A percentile compares a stretch with the other conserved stretches of the same genome.
phyloP scores from a whole-genome alignment of 192 early-diverging fungal species.

The Coemansia sp. region DNA sequence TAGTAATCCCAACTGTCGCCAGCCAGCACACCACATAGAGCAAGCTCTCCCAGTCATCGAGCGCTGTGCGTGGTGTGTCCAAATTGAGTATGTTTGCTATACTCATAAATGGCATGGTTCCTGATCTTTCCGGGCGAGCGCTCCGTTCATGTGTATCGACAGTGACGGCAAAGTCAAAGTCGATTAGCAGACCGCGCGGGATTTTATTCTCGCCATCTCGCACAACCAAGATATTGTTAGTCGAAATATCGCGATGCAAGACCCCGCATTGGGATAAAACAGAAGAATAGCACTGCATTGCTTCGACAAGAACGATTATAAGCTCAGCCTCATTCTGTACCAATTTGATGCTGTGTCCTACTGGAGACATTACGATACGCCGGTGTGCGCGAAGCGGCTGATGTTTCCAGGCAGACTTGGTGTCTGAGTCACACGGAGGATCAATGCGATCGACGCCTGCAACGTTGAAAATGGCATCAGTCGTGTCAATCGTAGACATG shows the following conservation, averaged over 20 bases:
- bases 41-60: neutral
- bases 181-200: no score
- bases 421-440: no score
- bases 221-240: neutral
- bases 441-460: no score
- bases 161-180: no score
- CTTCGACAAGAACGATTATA: constrained; percentile 23
- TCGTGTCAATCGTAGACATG: neutral
- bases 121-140: no score
- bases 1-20: neutral
- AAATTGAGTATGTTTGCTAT: no score
- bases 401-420: no score
- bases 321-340: constrained; percentile 11
- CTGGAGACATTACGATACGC: constrained; percentile 14
- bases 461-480: neutral
- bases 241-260: neutral
- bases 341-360: neutral
- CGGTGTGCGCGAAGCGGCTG: constrained; percentile 9
- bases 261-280: constrained; percentile 12
- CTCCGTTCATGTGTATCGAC: no score
- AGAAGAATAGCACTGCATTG: constrained; percentile 19
- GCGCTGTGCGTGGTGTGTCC: no score
- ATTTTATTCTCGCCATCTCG: no score
- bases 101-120: no score
- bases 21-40: neutral